Percentiles rank a stretch among this genome's conserved stretches.
These are phyloP conservation scores for Lactarius sanguifluus DNA, from an alignment of 768 basidiomycete genomes.

Conservation along the genomic window DNA sequence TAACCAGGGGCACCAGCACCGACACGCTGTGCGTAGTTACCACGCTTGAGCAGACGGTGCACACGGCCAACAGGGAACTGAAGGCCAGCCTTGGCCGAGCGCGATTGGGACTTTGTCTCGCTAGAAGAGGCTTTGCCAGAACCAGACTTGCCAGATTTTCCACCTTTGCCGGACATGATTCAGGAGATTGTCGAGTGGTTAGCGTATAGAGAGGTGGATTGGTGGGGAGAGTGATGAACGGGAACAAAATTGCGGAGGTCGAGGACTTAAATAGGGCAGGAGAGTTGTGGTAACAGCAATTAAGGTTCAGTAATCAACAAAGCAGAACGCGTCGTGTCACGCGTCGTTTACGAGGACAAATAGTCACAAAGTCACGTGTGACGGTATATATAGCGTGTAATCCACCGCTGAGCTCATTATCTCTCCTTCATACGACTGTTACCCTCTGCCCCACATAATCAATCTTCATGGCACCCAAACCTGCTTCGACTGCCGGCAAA, in stretches of 20 bases:
- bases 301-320: conserved; percentile 43
- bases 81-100: conserved; percentile 72
- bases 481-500: conserved; percentile 83
- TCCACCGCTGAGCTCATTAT: conserved; percentile 19
- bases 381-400: conserved; percentile 20
- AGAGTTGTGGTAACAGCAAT: conserved; percentile 27
- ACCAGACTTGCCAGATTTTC: conserved; percentile 36
- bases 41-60: conserved; percentile 83
- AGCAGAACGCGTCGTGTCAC: conserved; percentile 36
- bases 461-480: conserved; percentile 62
- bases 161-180: conserved; percentile 60
- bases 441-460: conserved; percentile 19
- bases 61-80: conserved; percentile 93
- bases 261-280: conserved; percentile 35
- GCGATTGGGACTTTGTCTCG: conserved; percentile 57
- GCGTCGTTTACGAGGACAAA: conserved; percentile 32
- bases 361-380: conserved; percentile 28
- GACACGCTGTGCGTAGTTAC: conserved; percentile 85
- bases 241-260: background rate
- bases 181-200: conserved; percentile 36
- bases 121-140: conserved; percentile 47
- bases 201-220: background rate
- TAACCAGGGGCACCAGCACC: conserved; percentile 86
- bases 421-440: conserved; percentile 18
- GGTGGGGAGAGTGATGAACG: conserved; percentile 6